Evolutionary conservation across 768 basidiomycete genomes (phyloP).

Genomic region (Tylopilus sp.): DNA sequence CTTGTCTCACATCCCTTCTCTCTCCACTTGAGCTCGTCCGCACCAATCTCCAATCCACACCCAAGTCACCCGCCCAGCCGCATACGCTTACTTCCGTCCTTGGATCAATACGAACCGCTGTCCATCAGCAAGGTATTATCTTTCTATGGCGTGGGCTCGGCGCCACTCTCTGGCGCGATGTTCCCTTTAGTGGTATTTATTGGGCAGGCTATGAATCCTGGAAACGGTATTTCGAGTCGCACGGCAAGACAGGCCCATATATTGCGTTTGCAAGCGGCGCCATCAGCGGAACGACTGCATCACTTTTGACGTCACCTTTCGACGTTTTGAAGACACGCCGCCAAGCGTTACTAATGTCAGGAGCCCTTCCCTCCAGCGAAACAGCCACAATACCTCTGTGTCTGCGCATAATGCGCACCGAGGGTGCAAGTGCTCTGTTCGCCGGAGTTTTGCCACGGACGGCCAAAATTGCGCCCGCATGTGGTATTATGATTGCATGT

Average conservation of each 20-base stretch:
- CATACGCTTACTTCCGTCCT: constrained; percentile 78
- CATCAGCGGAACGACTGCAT: constrained; percentile 80
- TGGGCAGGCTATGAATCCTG: constrained; percentile 93
- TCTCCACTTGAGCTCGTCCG: constrained; percentile 93
- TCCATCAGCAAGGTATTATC: constrained; percentile 58
- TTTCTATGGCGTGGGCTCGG: constrained; percentile 90
- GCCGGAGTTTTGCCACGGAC: constrained; percentile 85
- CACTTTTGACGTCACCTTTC: constrained; percentile 89
- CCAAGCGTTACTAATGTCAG: constrained; percentile 76
- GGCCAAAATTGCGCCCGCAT: constrained; percentile 95
- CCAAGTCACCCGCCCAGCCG: constrained; percentile 61
- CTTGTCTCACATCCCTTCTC: constrained; percentile 68
- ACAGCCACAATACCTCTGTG: constrained; percentile 63
- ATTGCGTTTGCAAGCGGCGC: constrained; percentile 91
- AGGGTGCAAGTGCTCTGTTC: constrained; percentile 77
- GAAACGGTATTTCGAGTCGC: constrained; percentile 59
- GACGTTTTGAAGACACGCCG: constrained; percentile 95
- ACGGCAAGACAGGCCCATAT: constrained; percentile 54
- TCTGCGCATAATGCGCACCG: constrained; percentile 66
- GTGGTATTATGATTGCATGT: constrained; percentile 97
- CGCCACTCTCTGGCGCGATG: constrained; percentile 93
- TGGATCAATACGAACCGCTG: constrained; percentile 53
- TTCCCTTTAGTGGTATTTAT: constrained; percentile 95
- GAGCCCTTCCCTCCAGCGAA: constrained; percentile 35
- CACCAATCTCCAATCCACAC: constrained; percentile 90